Conservation (phyloP, 2,329 filamentous ascomycete species). For the Westerdykella sp. region DNA sequence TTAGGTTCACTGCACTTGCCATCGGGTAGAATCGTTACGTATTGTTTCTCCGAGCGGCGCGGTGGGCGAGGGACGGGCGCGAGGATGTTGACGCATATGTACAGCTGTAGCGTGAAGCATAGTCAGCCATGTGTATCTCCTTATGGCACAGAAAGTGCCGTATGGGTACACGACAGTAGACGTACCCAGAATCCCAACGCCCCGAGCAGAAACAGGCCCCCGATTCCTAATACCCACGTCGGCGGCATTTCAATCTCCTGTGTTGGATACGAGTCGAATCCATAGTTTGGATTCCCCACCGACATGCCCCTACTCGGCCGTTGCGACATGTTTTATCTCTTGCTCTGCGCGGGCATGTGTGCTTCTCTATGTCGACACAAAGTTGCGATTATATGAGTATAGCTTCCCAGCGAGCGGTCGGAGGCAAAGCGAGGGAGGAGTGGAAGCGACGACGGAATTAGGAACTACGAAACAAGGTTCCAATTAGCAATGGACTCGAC, state of each 20-base stretch:
- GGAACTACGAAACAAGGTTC: neutral
- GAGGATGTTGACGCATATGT: conserved; percentile 63
- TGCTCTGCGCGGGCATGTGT: neutral
- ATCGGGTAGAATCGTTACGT: conserved; percentile 65
- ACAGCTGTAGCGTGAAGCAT: conserved; percentile 46
- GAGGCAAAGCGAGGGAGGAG: conserved; percentile 3
- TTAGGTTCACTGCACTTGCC: conserved; percentile 52
- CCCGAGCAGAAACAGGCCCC: conserved; percentile 16
- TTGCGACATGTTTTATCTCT: neutral
- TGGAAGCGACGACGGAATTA: neutral
- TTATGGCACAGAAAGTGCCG: neutral
- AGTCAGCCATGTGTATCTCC: neutral
- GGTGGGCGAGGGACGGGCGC: conserved; percentile 74
- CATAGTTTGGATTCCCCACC: conserved; percentile 4
- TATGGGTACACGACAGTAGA: neutral
- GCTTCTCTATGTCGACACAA: too few species aligned
- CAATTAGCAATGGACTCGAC: conserved; percentile 8
- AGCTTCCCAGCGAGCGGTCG: conserved; percentile 15
- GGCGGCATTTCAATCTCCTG: conserved; percentile 24
- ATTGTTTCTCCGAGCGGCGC: conserved; percentile 74
- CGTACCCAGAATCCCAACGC: conserved; percentile 29
- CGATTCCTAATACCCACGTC: conserved; percentile 27
- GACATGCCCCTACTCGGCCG: neutral
- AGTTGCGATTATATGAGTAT: too few species aligned
- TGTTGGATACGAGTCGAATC: conserved; percentile 21